Evolutionary conservation across 257 asterid genomes (phyloP).

Genomic region (Marsdenia floribunda): DNA sequence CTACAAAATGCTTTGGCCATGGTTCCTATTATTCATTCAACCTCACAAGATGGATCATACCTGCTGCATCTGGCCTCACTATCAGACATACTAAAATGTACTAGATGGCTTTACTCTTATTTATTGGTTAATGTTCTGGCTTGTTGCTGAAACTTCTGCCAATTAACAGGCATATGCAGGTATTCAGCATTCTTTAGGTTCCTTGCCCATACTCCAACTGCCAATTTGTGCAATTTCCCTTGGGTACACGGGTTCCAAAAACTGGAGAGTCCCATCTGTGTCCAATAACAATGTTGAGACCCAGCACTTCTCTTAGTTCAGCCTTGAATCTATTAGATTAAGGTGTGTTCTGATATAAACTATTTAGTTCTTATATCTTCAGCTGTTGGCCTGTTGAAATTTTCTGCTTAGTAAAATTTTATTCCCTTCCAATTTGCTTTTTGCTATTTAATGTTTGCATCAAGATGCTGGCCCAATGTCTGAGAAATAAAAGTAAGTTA

Average conservation of each 20-base stretch:
- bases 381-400: neutral
- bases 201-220: conserved; percentile 64
- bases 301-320: conserved; percentile 68
- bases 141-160: conserved; percentile 20
- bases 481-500: neutral
- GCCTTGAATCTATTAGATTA: conserved; percentile 72
- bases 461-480: neutral
- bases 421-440: neutral
- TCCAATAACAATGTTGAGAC: conserved; percentile 82
- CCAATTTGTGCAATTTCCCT: conserved; percentile 58
- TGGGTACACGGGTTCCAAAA: conserved; percentile 89
- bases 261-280: conserved; percentile 62
- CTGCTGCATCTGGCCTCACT: conserved; percentile 89
- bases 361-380: neutral
- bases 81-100: conserved; percentile 73
- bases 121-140: neutral
- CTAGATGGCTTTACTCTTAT: conserved; percentile 10
- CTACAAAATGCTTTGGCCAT: conserved; percentile 68
- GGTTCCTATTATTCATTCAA: conserved; percentile 71
- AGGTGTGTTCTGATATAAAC: conserved; percentile 35
- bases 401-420: neutral
- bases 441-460: neutral
- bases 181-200: conserved; percentile 63
- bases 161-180: conserved; percentile 67
- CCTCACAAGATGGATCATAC: conserved; percentile 56